Evolutionary conservation across 495 filamentous ascomycete species (phyloP).

Genomic region (Aspergillus avenaceus): DNA sequence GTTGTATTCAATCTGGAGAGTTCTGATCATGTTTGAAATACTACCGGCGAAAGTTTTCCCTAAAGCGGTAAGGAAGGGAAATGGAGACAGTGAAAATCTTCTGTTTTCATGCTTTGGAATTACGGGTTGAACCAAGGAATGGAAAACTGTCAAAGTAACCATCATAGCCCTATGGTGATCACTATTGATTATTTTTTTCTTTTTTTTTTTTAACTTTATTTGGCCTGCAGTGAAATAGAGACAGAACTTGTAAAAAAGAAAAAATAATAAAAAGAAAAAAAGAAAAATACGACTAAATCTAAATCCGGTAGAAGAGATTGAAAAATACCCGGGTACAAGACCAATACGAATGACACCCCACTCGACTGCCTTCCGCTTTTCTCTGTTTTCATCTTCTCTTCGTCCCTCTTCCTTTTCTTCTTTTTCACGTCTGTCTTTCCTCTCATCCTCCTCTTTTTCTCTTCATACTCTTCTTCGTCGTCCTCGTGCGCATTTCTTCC

Average conservation of each 20-base stretch:
- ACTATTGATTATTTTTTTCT: background rate
- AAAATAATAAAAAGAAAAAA: background rate
- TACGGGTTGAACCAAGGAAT: too few relatives aligned
- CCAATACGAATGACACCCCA: background rate
- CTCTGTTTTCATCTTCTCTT: slow-evolving; percentile 12
- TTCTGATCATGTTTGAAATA: background rate
- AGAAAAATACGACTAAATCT: background rate
- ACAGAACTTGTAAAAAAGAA: background rate
- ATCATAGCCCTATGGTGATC: too few relatives aligned
- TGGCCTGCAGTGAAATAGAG: background rate
- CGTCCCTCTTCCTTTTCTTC: slow-evolving; percentile 10
- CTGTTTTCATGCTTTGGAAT: background rate
- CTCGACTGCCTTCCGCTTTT: slow-evolving; percentile 19
- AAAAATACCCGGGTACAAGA: too few relatives aligned
- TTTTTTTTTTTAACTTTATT: background rate
- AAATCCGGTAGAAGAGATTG: background rate
- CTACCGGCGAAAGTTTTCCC: slow-evolving; percentile 1
- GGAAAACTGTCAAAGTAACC: too few relatives aligned
- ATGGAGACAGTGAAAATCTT: background rate
- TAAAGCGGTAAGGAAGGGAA: background rate
- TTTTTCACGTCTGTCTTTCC: slow-evolving; percentile 12
- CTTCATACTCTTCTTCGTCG: slow-evolving; percentile 7
- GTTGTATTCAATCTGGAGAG: too few relatives aligned
- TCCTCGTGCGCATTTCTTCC: slow-evolving; percentile 4
- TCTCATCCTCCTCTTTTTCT: slow-evolving; percentile 10